phyloP scores from a whole-genome alignment of 192 early-diverging fungal species.

The Backusella parvicylindrica region DNA sequence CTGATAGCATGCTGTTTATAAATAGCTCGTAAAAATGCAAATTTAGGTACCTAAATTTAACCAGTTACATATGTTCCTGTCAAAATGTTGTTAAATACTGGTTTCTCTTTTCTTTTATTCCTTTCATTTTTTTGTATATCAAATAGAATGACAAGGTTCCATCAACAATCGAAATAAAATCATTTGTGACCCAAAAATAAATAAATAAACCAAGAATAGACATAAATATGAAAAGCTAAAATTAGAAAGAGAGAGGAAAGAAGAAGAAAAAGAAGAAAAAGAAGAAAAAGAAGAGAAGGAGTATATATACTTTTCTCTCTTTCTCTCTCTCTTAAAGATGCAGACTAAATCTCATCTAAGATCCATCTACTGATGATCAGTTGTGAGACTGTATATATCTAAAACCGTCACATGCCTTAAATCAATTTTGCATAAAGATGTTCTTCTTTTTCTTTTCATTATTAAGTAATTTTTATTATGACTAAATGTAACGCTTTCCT shows the following conservation, averaged over 20 bases:
- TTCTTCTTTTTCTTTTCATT: not conserved
- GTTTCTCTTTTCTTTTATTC: not conserved
- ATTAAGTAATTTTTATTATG: not conserved
- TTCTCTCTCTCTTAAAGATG: not conserved
- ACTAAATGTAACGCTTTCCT: no score
- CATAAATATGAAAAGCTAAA: not conserved
- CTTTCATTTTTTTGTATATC: not conserved
- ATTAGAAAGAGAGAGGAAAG: not conserved
- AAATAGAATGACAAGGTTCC: not conserved
- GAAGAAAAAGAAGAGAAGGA: not conserved
- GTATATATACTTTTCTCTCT: not conserved
- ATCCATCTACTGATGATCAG: not conserved
- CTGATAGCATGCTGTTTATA: not conserved
- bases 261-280: not conserved
- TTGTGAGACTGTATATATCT: not conserved
- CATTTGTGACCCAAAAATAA: not conserved
- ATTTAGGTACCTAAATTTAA: not conserved
- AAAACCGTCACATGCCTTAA: not conserved
- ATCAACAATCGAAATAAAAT: not conserved
- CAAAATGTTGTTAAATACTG: not conserved
- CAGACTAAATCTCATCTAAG: not conserved
- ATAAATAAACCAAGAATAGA: not conserved
- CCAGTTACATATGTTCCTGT: not conserved
- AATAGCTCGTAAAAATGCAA: not conserved
- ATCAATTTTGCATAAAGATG: not conserved